A percentile compares a stretch with the other conserved stretches of the same genome.
phyloP scores from a whole-genome alignment of 2,329 filamentous ascomycete species.

The Leptographium galeiforme region DNA sequence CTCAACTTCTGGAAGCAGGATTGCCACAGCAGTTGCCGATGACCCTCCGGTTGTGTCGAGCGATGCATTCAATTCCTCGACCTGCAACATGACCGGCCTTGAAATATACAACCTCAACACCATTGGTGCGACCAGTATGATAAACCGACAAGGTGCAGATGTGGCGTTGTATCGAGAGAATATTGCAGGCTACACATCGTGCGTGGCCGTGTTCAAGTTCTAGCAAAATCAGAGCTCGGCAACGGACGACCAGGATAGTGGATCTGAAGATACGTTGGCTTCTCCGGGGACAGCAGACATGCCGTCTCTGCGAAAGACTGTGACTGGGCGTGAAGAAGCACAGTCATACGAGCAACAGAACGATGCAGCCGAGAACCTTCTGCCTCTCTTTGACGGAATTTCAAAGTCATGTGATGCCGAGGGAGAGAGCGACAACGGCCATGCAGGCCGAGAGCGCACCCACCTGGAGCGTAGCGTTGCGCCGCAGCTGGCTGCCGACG shows the following conservation, averaged over 20 bases:
- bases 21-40: background rate
- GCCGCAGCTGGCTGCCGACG: background rate
- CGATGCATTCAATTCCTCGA: slow-evolving; percentile 4
- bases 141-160: slow-evolving; percentile 8
- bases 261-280: background rate
- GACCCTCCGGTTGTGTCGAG: background rate
- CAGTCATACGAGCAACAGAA: background rate
- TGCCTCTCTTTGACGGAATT: background rate
- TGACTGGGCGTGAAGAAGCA: background rate
- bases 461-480: background rate
- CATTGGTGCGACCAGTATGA: slow-evolving; percentile 20
- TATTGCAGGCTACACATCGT: slow-evolving; percentile 13
- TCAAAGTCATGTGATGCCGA: too few species aligned
- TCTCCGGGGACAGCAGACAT: background rate
- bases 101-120: slow-evolving; percentile 33
- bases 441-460: background rate
- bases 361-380: background rate
- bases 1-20: background rate
- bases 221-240: slow-evolving; percentile 7
- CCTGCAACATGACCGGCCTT: slow-evolving; percentile 12
- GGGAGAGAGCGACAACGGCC: background rate
- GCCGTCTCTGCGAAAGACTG: background rate
- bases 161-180: slow-evolving; percentile 12
- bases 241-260: background rate
- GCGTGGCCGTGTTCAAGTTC: slow-evolving; percentile 13